These are phyloP conservation scores for Suillus alpinus DNA, from an alignment of 768 basidiomycete genomes.

Conservation along the genomic window DNA sequence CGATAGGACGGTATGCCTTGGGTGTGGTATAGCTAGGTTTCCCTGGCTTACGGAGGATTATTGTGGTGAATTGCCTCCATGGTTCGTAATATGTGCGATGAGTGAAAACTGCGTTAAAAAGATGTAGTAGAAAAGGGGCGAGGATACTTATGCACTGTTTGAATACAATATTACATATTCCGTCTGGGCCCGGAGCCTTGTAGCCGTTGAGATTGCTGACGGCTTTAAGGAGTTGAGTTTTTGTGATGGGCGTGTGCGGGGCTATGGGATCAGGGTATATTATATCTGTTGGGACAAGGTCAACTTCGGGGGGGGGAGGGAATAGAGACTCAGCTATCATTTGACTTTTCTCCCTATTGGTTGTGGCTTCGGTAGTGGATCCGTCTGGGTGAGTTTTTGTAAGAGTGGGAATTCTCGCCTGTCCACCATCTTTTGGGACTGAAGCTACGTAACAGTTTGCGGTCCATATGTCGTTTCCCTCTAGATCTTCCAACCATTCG, in stretches of 20 bases:
- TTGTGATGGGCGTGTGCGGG: conserved; percentile 1
- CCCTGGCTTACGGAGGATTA: conserved; percentile 33
- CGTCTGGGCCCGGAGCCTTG: conserved; percentile 23
- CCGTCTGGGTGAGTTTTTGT: background rate
- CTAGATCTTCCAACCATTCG: conserved; percentile 11
- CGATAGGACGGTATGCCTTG: conserved; percentile 25
- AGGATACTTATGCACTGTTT: conserved; percentile 14
- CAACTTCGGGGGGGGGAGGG: conserved; percentile 10
- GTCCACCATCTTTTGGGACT: conserved; percentile 1
- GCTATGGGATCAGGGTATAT: conserved; percentile 7
- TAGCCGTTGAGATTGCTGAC: conserved; percentile 5
- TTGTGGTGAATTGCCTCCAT: conserved; percentile 27
- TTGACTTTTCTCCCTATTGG: conserved; percentile 20
- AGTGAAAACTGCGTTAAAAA: conserved; percentile 12
- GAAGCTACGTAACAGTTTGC: conserved; percentile 7
- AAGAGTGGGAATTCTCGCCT: conserved; percentile 6
- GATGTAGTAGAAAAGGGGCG: background rate
- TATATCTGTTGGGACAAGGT: background rate
- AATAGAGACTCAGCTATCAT: conserved; percentile 23
- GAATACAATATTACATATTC: conserved; percentile 21
- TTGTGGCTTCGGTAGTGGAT: background rate
- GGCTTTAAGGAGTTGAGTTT: background rate
- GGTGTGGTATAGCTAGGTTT: conserved; percentile 37
- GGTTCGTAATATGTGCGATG: conserved; percentile 8
- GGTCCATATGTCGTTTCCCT: conserved; percentile 17